phyloP scores from a whole-genome alignment of 768 basidiomycete genomes.

The Naganishia onofrii region DNA sequence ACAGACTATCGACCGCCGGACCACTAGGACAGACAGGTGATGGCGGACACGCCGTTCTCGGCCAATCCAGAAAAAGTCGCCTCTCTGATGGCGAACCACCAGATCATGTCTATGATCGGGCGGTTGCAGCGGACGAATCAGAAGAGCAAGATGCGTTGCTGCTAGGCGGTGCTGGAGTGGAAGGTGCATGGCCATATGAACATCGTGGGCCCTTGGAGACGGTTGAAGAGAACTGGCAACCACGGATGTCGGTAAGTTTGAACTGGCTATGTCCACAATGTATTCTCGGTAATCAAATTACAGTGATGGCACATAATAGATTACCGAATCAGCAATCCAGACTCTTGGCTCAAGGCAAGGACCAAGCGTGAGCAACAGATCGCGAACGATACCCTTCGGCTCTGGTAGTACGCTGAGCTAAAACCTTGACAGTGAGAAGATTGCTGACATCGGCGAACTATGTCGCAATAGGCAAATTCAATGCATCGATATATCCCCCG shows the following conservation, averaged over 20 bases:
- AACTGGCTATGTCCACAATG: not conserved
- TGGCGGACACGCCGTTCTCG: not conserved
- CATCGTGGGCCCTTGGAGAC: not conserved
- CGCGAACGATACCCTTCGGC: slow-evolving; percentile 25
- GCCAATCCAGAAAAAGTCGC: not conserved
- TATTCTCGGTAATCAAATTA: not conserved
- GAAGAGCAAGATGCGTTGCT: slow-evolving; percentile 25
- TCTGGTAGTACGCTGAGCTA: slow-evolving; percentile 8
- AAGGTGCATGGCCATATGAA: slow-evolving; percentile 19
- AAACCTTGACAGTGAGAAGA: not conserved
- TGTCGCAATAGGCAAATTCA: not conserved
- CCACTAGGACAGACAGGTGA: not conserved
- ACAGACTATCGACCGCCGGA: not conserved
- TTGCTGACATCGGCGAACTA: not conserved
- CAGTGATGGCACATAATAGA: not conserved
- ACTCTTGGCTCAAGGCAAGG: slow-evolving; percentile 7
- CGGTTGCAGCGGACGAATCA: not conserved
- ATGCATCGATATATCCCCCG: slow-evolving; percentile 58
- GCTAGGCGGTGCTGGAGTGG: slow-evolving; percentile 21
- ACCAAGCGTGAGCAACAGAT: slow-evolving; percentile 11
- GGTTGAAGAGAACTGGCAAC: not conserved
- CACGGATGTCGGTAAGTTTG: not conserved
- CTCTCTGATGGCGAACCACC: slow-evolving; percentile 7
- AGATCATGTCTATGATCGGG: not conserved
- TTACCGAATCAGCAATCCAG: slow-evolving; percentile 18